Percentiles rank a stretch among this genome's conserved stretches.
phyloP scores from a whole-genome alignment of 2,329 filamentous ascomycete species.

The Ramularia endophylla region DNA sequence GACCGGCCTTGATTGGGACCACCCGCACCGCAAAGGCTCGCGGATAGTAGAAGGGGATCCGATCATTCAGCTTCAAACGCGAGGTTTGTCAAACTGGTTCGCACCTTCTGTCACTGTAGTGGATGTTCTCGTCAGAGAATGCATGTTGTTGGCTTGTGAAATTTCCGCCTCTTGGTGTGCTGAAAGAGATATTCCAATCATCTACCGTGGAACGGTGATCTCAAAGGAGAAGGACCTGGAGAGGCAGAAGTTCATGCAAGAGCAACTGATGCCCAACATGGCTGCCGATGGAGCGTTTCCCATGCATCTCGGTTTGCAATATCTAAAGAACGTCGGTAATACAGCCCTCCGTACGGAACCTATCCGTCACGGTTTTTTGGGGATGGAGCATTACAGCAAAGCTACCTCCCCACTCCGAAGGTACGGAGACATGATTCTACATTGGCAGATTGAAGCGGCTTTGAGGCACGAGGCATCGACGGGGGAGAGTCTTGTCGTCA shows the following conservation, averaged over 20 bases:
- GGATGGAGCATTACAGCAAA: constrained; percentile 50
- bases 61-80: constrained; percentile 34
- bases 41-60: constrained; percentile 40
- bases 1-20: constrained; percentile 36
- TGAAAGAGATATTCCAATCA: constrained; percentile 46
- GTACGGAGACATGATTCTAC: constrained; percentile 54
- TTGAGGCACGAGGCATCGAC: constrained; percentile 49
- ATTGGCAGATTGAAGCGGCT: constrained; percentile 61
- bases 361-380: constrained; percentile 46
- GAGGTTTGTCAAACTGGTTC: constrained; percentile 32
- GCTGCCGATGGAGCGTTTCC: constrained; percentile 33
- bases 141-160: constrained; percentile 53
- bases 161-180: constrained; percentile 47
- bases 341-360: constrained; percentile 43
- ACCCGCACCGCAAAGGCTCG: constrained; percentile 33
- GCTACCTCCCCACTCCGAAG: constrained; percentile 57
- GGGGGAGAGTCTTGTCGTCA: constrained; percentile 36
- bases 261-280: constrained; percentile 34
- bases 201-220: constrained; percentile 40
- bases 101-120: constrained; percentile 9
- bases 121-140: constrained; percentile 36
- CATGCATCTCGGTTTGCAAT: constrained; percentile 35
- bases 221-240: constrained; percentile 29
- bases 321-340: constrained; percentile 36
- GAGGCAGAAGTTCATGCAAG: constrained; percentile 24